Conservation (phyloP, 176 grass and related monocot species). For the Avena eriantha region DNA sequence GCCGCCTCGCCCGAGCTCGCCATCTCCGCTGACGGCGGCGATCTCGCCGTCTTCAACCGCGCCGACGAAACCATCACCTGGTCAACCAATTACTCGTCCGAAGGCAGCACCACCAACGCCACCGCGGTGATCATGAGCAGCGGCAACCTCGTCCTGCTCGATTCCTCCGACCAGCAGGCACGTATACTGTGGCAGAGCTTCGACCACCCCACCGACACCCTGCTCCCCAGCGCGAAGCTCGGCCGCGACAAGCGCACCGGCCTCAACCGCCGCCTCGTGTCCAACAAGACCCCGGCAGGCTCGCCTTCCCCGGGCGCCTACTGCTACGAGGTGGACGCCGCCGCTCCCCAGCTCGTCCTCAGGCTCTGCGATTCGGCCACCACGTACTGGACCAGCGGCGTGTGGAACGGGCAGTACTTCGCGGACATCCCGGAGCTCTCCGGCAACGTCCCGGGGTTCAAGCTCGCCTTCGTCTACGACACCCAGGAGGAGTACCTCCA, state of each 20-base stretch:
- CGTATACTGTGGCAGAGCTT: slow-evolving; percentile 65
- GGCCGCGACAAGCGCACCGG: slow-evolving; percentile 49
- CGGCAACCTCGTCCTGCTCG: slow-evolving; percentile 57
- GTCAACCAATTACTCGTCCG: slow-evolving; percentile 26
- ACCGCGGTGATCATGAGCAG: slow-evolving; percentile 40
- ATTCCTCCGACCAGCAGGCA: not conserved
- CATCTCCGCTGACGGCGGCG: slow-evolving; percentile 32
- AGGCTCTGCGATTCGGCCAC: slow-evolving; percentile 34
- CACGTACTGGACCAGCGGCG: slow-evolving; percentile 35
- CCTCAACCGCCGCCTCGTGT: slow-evolving; percentile 30
- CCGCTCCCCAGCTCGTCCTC: slow-evolving; percentile 37
- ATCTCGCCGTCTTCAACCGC: slow-evolving; percentile 38
- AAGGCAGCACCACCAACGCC: not conserved
- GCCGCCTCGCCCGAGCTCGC: slow-evolving; percentile 34
- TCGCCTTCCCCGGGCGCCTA: slow-evolving; percentile 45
- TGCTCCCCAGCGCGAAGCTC: slow-evolving; percentile 53
- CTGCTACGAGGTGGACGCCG: slow-evolving; percentile 46
- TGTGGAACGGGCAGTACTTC: slow-evolving; percentile 47
- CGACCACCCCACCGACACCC: slow-evolving; percentile 60
- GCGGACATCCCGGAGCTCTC: slow-evolving; percentile 40
- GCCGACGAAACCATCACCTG: slow-evolving; percentile 26
- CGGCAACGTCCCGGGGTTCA: not conserved
- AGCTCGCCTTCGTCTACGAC: slow-evolving; percentile 38
- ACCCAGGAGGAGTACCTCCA: slow-evolving; percentile 34
- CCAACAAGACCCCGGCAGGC: slow-evolving; percentile 4